phyloP scores from a whole-genome alignment of 2,329 filamentous ascomycete genomes.

The Talaromyces amestolkiae region DNA sequence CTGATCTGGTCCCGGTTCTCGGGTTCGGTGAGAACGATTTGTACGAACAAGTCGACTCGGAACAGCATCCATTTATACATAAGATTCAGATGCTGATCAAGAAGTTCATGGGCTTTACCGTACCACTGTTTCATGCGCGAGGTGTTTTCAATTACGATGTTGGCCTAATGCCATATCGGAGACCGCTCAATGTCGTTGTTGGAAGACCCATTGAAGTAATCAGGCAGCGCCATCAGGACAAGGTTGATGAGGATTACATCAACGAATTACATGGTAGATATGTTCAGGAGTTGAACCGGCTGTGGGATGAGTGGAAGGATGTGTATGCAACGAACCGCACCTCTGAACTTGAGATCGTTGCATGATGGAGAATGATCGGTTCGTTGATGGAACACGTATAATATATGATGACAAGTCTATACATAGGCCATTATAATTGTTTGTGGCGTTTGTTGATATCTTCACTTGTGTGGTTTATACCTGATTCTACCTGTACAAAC shows the following conservation, averaged over 20 bases:
- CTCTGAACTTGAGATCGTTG: slow-evolving; percentile 46
- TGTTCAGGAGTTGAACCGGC: slow-evolving; percentile 55
- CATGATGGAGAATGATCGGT: slow-evolving; percentile 24
- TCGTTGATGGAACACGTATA: neutral
- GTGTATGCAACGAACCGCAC: slow-evolving; percentile 44
- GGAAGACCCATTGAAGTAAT: slow-evolving; percentile 74
- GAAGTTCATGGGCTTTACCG: slow-evolving; percentile 83
- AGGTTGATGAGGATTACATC: slow-evolving; percentile 71
- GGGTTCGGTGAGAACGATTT: slow-evolving; percentile 94
- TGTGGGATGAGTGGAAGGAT: slow-evolving; percentile 50
- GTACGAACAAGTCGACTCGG: slow-evolving; percentile 82
- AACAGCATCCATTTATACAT: slow-evolving; percentile 75
- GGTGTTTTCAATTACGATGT: slow-evolving; percentile 98
- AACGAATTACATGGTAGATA: slow-evolving; percentile 78
- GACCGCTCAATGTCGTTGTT: slow-evolving; percentile 84
- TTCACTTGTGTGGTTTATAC: neutral
- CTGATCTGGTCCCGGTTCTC: slow-evolving; percentile 87
- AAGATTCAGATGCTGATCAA: slow-evolving; percentile 80
- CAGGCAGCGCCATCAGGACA: slow-evolving; percentile 53
- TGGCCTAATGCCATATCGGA: slow-evolving; percentile 88
- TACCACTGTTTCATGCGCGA: slow-evolving; percentile 84
- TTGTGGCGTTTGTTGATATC: neutral
- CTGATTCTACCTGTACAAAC: neutral
- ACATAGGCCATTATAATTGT: neutral
- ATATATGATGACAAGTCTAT: neutral